Percentiles rank a stretch among this genome's conserved stretches.
Conservation (phyloP, 352 stramenopile species). For the Blastocystis sp. region DNA sequence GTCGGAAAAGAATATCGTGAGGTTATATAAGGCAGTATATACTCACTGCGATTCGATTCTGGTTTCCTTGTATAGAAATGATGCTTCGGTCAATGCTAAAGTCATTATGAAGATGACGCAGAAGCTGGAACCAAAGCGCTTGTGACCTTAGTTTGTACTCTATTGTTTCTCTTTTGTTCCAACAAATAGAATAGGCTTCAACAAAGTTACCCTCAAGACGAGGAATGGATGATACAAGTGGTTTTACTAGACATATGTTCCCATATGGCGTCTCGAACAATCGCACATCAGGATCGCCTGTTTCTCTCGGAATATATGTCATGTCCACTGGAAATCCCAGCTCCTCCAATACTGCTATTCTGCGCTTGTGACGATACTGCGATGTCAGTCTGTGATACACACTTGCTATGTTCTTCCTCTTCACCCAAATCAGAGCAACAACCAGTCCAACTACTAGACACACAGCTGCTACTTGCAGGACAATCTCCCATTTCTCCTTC, state of each 20-base stretch:
- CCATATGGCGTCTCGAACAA: constrained; percentile 44
- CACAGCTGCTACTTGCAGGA: neutral
- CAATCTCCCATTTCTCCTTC: neutral
- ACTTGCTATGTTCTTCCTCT: neutral
- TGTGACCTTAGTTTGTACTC: constrained; percentile 38
- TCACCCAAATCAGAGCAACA: neutral
- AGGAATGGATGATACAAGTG: neutral
- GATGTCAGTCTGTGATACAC: neutral
- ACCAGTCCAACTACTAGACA: neutral
- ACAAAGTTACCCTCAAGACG: neutral
- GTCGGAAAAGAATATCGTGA: neutral
- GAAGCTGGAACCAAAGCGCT: constrained; percentile 46
- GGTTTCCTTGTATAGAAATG: neutral
- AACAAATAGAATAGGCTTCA: neutral
- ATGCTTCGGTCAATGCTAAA: neutral
- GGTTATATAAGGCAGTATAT: constrained; percentile 50
- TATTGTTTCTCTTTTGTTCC: neutral
- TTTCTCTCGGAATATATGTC: neutral
- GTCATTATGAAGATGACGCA: constrained; percentile 28
- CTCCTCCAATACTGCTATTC: neutral
- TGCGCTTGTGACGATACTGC: neutral
- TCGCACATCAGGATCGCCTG: neutral
- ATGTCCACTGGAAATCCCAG: neutral
- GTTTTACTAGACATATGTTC: neutral
- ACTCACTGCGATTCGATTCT: constrained; percentile 41